phyloP scores from a whole-genome alignment of 495 filamentous ascomycete species.

The Daldinia loculata region DNA sequence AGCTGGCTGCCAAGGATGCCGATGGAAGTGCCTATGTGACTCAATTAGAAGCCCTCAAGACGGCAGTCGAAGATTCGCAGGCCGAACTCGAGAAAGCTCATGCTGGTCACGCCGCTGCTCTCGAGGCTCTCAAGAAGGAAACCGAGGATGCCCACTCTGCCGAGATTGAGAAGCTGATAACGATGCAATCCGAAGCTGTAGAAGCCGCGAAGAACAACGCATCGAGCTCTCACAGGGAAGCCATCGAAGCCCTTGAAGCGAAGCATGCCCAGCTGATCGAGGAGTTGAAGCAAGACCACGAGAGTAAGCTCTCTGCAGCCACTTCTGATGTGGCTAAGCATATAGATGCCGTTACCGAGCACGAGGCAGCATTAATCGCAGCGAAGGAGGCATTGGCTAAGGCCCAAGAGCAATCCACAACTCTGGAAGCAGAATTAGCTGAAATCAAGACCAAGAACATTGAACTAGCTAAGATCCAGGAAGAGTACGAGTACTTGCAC shows the following conservation, averaged over 20 bases:
- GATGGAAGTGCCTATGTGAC: slow-evolving; percentile 37
- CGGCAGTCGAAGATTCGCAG: slow-evolving; percentile 46
- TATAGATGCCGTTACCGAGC: slow-evolving; percentile 33
- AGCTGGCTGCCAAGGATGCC: slow-evolving; percentile 44
- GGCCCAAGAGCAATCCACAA: slow-evolving; percentile 34
- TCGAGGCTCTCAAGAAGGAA: slow-evolving; percentile 55
- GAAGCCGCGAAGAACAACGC: slow-evolving; percentile 51
- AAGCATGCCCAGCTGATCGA: slow-evolving; percentile 54
- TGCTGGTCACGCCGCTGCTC: slow-evolving; percentile 47
- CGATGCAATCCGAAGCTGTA: slow-evolving; percentile 53
- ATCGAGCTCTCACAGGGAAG: slow-evolving; percentile 43
- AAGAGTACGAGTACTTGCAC: slow-evolving; percentile 54
- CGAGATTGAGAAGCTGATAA: slow-evolving; percentile 60
- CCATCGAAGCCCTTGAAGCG: slow-evolving; percentile 52
- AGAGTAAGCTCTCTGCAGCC: slow-evolving; percentile 38
- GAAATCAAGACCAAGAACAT: slow-evolving; percentile 45
- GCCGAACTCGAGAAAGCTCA: slow-evolving; percentile 53
- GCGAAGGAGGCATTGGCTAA: slow-evolving; percentile 42
- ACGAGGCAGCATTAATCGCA: slow-evolving; percentile 32
- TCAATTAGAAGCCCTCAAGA: slow-evolving; percentile 47
- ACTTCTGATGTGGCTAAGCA: slow-evolving; percentile 38
- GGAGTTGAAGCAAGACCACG: slow-evolving; percentile 53
- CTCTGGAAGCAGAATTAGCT: slow-evolving; percentile 36
- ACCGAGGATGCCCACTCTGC: slow-evolving; percentile 55
- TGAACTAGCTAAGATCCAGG: slow-evolving; percentile 49